Evolutionary conservation across 2,329 filamentous ascomycete species (phyloP).

Genomic region (Diaporthe caulivora): DNA sequence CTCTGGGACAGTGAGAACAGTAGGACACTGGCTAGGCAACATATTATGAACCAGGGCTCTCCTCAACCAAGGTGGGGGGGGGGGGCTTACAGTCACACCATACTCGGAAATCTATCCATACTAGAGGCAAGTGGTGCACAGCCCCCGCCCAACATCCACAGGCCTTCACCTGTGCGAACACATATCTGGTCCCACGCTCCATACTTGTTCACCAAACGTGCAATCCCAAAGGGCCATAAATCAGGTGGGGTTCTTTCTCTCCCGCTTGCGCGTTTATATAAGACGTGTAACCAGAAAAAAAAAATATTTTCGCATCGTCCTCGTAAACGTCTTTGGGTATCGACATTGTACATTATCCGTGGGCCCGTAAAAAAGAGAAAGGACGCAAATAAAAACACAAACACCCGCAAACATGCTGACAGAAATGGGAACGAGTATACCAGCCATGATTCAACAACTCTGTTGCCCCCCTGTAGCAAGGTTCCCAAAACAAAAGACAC

Average conservation of each 20-base stretch:
- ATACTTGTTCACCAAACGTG: too few relatives aligned
- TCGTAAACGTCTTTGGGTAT: slow-evolving; percentile 28
- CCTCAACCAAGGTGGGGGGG: too few relatives aligned
- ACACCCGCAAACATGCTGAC: background rate
- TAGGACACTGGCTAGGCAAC: too few relatives aligned
- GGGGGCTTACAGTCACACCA: too few relatives aligned
- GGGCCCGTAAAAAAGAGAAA: background rate
- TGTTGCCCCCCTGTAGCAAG: background rate
- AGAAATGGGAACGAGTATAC: background rate
- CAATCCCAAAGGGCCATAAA: too few relatives aligned
- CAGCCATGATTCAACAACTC: background rate
- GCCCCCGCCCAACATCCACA: too few relatives aligned
- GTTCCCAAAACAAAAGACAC: background rate
- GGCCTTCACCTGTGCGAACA: too few relatives aligned
- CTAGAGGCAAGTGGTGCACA: too few relatives aligned
- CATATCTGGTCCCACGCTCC: too few relatives aligned
- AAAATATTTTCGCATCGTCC: background rate
- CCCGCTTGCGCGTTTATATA: background rate
- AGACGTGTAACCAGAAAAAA: background rate
- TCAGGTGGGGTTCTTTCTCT: background rate
- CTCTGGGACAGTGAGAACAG: too few relatives aligned
- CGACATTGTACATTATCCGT: slow-evolving; percentile 18
- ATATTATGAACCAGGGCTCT: too few relatives aligned
- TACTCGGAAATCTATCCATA: too few relatives aligned
- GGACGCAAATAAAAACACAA: background rate